phyloP scores from a whole-genome alignment of 768 basidiomycete genomes.

The Tricholoma terreum region DNA sequence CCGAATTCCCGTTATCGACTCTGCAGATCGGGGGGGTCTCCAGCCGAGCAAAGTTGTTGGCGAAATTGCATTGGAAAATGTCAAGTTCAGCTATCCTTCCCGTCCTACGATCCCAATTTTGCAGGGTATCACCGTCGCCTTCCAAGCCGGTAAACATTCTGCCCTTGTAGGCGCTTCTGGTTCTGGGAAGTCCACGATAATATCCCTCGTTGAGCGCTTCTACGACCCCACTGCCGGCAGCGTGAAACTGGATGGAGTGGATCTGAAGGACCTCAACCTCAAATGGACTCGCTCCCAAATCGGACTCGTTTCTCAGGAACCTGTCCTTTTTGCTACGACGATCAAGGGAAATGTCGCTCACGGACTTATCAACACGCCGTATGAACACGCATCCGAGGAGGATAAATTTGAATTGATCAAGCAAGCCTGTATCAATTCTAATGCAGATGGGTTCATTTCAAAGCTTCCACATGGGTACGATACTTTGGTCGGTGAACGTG shows the following conservation, averaged over 20 bases:
- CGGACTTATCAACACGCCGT: constrained; percentile 72
- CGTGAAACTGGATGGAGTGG: constrained; percentile 75
- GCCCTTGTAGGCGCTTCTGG: constrained; percentile 79
- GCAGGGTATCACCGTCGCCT: constrained; percentile 61
- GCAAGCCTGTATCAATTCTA: constrained; percentile 84
- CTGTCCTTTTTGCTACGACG: constrained; percentile 79
- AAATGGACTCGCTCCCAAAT: constrained; percentile 86
- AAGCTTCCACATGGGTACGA: constrained; percentile 82
- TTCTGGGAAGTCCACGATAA: constrained; percentile 76
- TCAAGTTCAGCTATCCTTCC: constrained; percentile 84
- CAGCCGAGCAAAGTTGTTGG: constrained; percentile 68
- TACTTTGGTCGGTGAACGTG: constrained; percentile 86
- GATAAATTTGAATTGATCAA: constrained; percentile 76
- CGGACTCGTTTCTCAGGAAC: constrained; percentile 87
- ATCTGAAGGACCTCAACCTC: constrained; percentile 73
- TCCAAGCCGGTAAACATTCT: constrained; percentile 73
- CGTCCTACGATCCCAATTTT: constrained; percentile 76
- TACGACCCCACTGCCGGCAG: constrained; percentile 75
- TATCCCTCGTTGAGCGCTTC: constrained; percentile 91
- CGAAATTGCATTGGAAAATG: constrained; percentile 64
- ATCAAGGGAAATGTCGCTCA: constrained; percentile 81
- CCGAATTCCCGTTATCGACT: constrained; percentile 84
- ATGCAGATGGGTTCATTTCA: constrained; percentile 81
- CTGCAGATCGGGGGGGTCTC: constrained; percentile 59
- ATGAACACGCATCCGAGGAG: constrained; percentile 64